phyloP scores from a whole-genome alignment of 768 basidiomycete genomes.

The Tulasnella sp. region DNA sequence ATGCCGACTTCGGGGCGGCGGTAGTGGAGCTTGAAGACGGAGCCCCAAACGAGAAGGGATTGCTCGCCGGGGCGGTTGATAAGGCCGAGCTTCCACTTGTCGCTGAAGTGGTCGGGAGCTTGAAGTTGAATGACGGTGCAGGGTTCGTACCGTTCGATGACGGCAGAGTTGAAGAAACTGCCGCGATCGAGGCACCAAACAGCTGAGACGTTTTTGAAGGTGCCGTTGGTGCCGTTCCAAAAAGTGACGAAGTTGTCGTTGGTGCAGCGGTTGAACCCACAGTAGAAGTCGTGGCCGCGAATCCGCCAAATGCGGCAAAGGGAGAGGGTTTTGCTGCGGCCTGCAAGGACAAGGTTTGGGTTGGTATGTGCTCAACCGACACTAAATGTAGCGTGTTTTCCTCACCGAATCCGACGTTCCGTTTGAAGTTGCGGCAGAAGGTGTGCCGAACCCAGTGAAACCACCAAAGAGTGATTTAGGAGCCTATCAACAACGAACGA shows the following conservation, averaged over 20 bases:
- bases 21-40: not conserved
- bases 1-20: not conserved
- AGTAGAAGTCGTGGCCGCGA: not conserved
- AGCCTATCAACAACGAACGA: not conserved
- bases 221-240: not conserved
- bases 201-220: slow-evolving; percentile 11
- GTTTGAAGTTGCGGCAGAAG: not conserved
- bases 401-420: not conserved
- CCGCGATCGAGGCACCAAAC: slow-evolving; percentile 7
- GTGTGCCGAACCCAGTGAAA: not conserved
- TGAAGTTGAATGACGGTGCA: not conserved
- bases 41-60: not conserved
- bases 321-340: not conserved
- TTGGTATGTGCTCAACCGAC: not conserved
- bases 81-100: not conserved
- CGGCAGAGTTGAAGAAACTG: not conserved
- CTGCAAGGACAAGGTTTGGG: not conserved
- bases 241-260: not conserved
- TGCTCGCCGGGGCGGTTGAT: not conserved
- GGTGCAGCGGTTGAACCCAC: not conserved
- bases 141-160: not conserved
- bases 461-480: slow-evolving; percentile 7
- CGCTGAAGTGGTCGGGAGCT: not conserved
- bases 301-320: not conserved
- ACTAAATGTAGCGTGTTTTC: not conserved